Conservation (phyloP, 495 filamentous ascomycete species). For the Neurospora sp. region DNA sequence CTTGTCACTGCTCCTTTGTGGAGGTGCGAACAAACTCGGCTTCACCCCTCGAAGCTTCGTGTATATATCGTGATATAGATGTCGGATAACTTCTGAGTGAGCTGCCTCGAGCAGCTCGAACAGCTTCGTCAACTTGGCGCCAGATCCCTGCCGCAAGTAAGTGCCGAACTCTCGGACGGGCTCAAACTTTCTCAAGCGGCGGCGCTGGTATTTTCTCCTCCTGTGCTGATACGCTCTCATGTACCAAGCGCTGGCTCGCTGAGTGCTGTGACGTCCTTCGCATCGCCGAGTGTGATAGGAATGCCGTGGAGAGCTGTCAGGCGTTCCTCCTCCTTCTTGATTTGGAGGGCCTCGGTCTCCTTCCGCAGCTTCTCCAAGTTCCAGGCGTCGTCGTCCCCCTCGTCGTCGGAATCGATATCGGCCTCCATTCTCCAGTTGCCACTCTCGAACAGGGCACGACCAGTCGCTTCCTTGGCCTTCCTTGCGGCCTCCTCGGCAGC, state of each 20-base stretch:
- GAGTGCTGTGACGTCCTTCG: background rate
- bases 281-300: conserved; percentile 1
- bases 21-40: background rate
- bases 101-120: background rate
- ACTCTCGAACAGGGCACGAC: conserved; percentile 88
- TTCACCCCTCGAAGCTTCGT: background rate
- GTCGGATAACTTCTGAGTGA: background rate
- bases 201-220: conserved; percentile 7
- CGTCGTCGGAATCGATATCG: conserved; percentile 50
- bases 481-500: conserved; percentile 79
- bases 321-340: conserved; percentile 53
- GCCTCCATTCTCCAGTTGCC: conserved; percentile 78
- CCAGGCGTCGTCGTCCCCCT: conserved; percentile 53
- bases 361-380: conserved; percentile 66
- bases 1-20: background rate
- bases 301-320: conserved; percentile 27
- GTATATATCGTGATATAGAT: background rate
- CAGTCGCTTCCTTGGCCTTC: conserved; percentile 88
- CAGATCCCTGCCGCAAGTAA: background rate
- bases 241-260: conserved; percentile 16
- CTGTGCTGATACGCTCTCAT: conserved; percentile 7
- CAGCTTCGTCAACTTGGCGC: background rate
- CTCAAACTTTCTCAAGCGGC: background rate
- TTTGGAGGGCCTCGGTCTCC: conserved; percentile 58
- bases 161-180: background rate